A percentile compares a stretch with the other conserved stretches of the same genome.
These are phyloP conservation scores for Podosphaera fusca DNA, from an alignment of 2,329 filamentous ascomycete genomes.

Conservation along the genomic window DNA sequence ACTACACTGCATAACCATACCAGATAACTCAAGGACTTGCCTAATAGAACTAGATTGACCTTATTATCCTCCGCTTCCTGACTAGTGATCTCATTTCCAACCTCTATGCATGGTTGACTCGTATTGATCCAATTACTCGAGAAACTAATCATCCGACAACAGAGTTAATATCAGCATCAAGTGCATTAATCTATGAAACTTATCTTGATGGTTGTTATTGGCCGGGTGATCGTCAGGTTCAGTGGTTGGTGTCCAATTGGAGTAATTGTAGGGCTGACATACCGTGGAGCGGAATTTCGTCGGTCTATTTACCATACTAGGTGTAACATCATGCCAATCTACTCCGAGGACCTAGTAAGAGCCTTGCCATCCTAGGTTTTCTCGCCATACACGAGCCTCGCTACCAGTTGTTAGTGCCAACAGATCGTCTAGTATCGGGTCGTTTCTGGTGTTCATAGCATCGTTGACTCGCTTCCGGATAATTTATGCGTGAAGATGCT, in stretches of 20 bases:
- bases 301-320: background rate
- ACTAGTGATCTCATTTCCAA: too few species aligned
- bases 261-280: background rate
- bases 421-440: too few species aligned
- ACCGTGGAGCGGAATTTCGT: background rate
- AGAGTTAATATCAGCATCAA: too few species aligned
- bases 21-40: too few species aligned
- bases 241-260: background rate
- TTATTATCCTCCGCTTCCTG: too few species aligned
- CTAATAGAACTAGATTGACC: too few species aligned
- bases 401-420: background rate
- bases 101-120: too few species aligned
- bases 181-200: too few species aligned
- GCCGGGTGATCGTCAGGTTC: too few species aligned
- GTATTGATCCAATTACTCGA: too few species aligned
- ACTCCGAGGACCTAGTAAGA: background rate
- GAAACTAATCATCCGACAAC: too few species aligned
- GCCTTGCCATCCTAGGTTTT: background rate
- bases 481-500: background rate
- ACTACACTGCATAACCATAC: too few species aligned
- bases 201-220: background rate
- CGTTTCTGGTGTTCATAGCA: background rate
- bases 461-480: background rate
- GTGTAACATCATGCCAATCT: background rate
- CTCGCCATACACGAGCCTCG: background rate